Base-by-base conservation (phyloP, 257 asterid genomes). In the Capsicum rhomboideum region DNA sequence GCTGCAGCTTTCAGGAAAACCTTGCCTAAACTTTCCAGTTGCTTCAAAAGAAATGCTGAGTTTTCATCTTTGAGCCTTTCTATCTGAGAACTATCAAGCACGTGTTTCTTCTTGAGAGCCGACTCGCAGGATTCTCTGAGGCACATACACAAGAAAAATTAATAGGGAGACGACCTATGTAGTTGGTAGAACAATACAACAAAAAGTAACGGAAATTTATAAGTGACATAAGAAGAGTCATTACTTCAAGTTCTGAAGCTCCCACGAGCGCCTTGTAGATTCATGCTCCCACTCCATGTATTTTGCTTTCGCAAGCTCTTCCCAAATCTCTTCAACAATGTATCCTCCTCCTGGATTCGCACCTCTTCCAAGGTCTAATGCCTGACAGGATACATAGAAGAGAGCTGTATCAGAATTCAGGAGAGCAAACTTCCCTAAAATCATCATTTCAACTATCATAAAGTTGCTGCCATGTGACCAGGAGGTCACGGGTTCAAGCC, bases 251-350 rank as follows among this genome's bases (percentile, higher is more conserved):
- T 69, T 92, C 77, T 90, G 93, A 86, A 93, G 95, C n/a, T 95
- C 94, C 97, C 95, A 91, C 74, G 98, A 89, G 42, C 97, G 95
- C 85, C 61, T 82, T 53, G 94, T 88, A n/a, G 98, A 93, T 86
- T 90, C 93, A 85, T 89, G 83, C 84, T 97, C 98, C 99, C 99
- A 97, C 64, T 71, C 82, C 71, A 92, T 80, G 88, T 95, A 97
- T 87, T 91, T 94, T 67, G 98, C 99, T 84, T 83, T 93, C 26
- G 97, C 96, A 71, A 97, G 97, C 88, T 91, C 98, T 87, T 86
- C 94, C 99, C 99, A 97, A 52, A 93, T 93, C 87, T 95, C 97
- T 89, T 93, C 98, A 82, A 95, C 93, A 97, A 95, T 93, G 88
- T 91, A 91, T 13, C 94, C 91, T 13, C 94, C 91, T 59, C 89